A percentile compares a stretch with the other conserved stretches of the same genome.
phyloP scores from a whole-genome alignment of 2,329 filamentous ascomycete genomes.

The Pseudocercospora fijiensis region DNA sequence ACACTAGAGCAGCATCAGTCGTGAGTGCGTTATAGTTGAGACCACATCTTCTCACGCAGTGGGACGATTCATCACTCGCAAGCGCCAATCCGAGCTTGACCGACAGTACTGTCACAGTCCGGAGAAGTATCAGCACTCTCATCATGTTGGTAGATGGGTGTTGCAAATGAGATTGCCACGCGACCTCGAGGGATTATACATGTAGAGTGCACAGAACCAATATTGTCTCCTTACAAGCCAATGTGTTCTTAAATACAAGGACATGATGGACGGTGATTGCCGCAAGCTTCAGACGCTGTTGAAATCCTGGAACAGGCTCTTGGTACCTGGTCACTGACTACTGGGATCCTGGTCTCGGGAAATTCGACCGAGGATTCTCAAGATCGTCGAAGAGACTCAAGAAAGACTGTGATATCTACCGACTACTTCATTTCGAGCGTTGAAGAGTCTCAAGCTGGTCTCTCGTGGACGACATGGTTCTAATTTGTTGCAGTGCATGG shows the following conservation, averaged over 20 bases:
- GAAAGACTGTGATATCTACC: not conserved
- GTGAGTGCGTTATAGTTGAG: not conserved
- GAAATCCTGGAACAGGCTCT: not conserved
- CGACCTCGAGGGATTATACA: not conserved
- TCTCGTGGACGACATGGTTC: not conserved
- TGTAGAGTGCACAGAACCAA: not conserved
- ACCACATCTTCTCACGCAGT: not conserved
- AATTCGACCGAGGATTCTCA: not conserved
- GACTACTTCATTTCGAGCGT: not conserved
- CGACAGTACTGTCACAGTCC: not conserved
- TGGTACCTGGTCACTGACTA: not conserved
- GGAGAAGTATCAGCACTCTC: not conserved
- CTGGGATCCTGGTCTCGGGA: not conserved
- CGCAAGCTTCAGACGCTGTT: not conserved
- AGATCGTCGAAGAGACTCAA: not conserved
- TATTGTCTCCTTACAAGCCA: not conserved
- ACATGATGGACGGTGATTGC: not conserved
- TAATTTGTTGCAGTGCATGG: not conserved
- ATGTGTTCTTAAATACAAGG: not conserved
- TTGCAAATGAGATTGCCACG: conserved; percentile 9
- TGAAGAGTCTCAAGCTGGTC: not conserved
- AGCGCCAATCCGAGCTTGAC: not conserved
- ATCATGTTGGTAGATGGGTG: conserved; percentile 15
- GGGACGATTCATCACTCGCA: not conserved
- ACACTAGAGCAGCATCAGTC: conserved; percentile 2